A percentile compares a stretch with the other conserved stretches of the same genome.
phyloP scores from a whole-genome alignment of 2,329 filamentous ascomycete species.

The Penicillium sp. region DNA sequence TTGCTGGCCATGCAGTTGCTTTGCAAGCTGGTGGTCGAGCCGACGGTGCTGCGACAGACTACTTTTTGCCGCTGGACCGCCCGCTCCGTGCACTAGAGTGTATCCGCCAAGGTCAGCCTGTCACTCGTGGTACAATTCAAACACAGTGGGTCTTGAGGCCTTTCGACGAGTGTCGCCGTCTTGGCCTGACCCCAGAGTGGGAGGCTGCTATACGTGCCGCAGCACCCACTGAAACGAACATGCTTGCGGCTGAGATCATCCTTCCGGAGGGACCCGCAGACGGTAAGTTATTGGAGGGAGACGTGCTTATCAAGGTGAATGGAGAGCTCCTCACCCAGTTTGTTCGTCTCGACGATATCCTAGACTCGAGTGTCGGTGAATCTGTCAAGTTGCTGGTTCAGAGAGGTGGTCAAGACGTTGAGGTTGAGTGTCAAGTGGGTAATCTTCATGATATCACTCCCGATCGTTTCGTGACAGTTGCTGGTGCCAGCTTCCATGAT shows the following conservation, averaged over 20 bases:
- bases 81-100: conserved; percentile 83
- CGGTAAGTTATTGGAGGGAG: conserved; percentile 85
- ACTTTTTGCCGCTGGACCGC: conserved; percentile 90
- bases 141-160: conserved; percentile 96
- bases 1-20: conserved; percentile 87
- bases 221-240: conserved; percentile 91
- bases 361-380: conserved; percentile 81
- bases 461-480: conserved; percentile 90
- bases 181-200: conserved; percentile 81
- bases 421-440: conserved; percentile 79
- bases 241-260: conserved; percentile 95
- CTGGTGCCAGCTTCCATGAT: conserved; percentile 91
- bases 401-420: conserved; percentile 80
- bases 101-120: conserved; percentile 69
- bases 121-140: conserved; percentile 94
- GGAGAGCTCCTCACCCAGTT: conserved; percentile 91
- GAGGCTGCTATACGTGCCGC: conserved; percentile 78
- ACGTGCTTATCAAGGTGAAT: conserved; percentile 90
- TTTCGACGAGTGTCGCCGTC: conserved; percentile 90
- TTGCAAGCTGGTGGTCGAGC: conserved; percentile 90
- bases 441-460: conserved; percentile 94
- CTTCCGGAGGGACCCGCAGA: conserved; percentile 87
- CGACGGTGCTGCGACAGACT: conserved; percentile 94
- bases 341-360: conserved; percentile 81
- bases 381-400: conserved; percentile 80